A percentile compares a stretch with the other conserved stretches of the same genome.
phyloP scores from a whole-genome alignment of 2,329 filamentous ascomycete genomes.

The Venturia pyrina region DNA sequence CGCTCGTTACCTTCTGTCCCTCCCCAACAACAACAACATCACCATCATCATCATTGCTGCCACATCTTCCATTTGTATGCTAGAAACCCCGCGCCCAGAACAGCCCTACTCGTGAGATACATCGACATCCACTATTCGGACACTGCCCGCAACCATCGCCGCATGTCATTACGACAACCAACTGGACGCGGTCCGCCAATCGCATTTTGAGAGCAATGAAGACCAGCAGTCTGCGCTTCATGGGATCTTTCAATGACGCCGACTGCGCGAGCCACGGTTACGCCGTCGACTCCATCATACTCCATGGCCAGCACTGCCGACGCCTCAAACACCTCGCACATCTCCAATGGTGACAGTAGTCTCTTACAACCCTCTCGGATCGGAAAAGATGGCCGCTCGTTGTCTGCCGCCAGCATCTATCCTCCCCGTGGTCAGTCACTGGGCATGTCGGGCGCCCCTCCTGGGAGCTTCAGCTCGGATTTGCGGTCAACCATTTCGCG shows the following conservation, averaged over 20 bases:
- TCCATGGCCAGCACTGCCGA: constrained; percentile 12
- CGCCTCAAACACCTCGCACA: not conserved
- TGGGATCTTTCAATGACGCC: constrained; percentile 8
- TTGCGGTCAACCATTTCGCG: constrained; percentile 63
- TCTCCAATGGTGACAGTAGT: not conserved
- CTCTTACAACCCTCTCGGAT: constrained; percentile 3
- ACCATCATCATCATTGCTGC: not conserved
- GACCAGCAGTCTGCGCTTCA: constrained; percentile 1
- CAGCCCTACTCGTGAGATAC: not conserved
- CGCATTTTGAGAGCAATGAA: not conserved
- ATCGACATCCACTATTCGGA: not conserved
- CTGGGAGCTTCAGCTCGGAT: constrained; percentile 84
- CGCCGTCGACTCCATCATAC: constrained; percentile 8
- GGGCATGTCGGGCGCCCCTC: constrained; percentile 48
- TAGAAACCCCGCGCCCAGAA: not conserved
- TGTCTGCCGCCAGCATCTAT: constrained; percentile 44
- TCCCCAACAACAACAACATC: not conserved
- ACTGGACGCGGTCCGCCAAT: not conserved
- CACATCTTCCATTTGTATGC: not conserved
- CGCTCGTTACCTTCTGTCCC: not conserved
- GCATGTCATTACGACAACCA: not conserved
- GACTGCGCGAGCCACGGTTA: constrained; percentile 1
- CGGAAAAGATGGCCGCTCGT: constrained; percentile 45
- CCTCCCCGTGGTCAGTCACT: constrained; percentile 60
- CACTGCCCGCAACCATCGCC: not conserved